Percentiles rank a stretch among this genome's conserved stretches.
These are phyloP conservation scores for Fusarium burgessii DNA, from an alignment of 2,329 filamentous ascomycete species.

Conservation along the genomic window DNA sequence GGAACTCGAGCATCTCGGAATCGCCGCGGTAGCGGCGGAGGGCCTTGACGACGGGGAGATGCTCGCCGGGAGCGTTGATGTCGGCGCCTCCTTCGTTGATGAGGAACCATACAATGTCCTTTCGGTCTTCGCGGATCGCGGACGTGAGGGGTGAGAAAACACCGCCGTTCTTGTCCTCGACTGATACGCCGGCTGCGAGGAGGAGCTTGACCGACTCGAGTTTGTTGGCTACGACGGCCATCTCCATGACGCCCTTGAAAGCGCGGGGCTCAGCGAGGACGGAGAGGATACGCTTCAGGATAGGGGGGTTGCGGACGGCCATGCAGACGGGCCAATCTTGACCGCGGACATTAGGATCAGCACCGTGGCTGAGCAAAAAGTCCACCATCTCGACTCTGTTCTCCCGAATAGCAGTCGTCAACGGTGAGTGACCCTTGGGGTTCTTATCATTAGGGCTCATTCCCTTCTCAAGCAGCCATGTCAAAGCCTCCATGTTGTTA, in stretches of 20 bases:
- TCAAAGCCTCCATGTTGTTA: slow-evolving; percentile 71
- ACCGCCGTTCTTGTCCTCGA: slow-evolving; percentile 78
- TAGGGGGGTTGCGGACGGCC: slow-evolving; percentile 70
- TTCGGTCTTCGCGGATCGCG: slow-evolving; percentile 72
- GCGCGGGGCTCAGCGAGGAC: slow-evolving; percentile 69
- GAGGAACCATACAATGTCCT: slow-evolving; percentile 71
- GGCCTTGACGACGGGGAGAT: slow-evolving; percentile 77
- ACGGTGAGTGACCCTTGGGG: slow-evolving; percentile 68
- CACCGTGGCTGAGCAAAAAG: slow-evolving; percentile 67
- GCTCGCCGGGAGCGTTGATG: slow-evolving; percentile 75
- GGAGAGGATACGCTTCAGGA: slow-evolving; percentile 70
- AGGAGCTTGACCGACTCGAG: slow-evolving; percentile 75
- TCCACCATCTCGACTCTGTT: slow-evolving; percentile 70
- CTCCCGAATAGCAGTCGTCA: slow-evolving; percentile 75
- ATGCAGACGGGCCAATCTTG: slow-evolving; percentile 79
- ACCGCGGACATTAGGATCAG: slow-evolving; percentile 71
- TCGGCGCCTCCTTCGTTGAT: slow-evolving; percentile 72
- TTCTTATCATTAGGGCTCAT: slow-evolving; percentile 71
- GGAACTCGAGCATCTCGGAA: slow-evolving; percentile 70
- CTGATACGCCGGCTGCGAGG: slow-evolving; percentile 71
- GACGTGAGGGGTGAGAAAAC: slow-evolving; percentile 78
- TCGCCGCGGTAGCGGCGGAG: slow-evolving; percentile 69
- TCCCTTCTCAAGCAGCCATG: slow-evolving; percentile 70
- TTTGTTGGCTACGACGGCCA: slow-evolving; percentile 74
- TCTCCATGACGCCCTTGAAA: slow-evolving; percentile 75